Conservation (phyloP, 2,329 filamentous ascomycete genomes). For the Fusarium concolor region DNA sequence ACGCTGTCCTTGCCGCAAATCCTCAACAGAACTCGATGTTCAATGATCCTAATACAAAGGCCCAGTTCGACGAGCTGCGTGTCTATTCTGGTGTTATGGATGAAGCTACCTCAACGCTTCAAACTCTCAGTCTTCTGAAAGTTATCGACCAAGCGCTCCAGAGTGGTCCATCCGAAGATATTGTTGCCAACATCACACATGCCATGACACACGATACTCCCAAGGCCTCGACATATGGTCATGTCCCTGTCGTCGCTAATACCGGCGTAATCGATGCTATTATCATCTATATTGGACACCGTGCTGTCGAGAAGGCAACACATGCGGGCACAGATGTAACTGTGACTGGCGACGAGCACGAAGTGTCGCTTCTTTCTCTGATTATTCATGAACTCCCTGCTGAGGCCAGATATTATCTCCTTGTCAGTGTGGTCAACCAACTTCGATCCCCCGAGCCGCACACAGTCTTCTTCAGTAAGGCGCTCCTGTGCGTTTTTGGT, state of each 20-base stretch:
- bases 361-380: constrained; percentile 79
- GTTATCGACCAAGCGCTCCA: constrained; percentile 70
- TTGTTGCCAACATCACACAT: constrained; percentile 80
- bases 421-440: constrained; percentile 89
- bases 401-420: constrained; percentile 85
- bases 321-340: constrained; percentile 70
- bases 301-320: constrained; percentile 71
- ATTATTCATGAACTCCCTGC: constrained; percentile 79
- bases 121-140: constrained; percentile 65
- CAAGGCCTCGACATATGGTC: constrained; percentile 73
- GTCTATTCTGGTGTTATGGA: constrained; percentile 73
- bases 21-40: constrained; percentile 78
- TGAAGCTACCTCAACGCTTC: constrained; percentile 69
- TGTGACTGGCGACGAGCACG: constrained; percentile 55
- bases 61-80: constrained; percentile 79
- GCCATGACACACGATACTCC: constrained; percentile 72
- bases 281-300: constrained; percentile 82
- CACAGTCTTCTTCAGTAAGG: constrained; percentile 92
- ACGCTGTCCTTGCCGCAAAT: constrained; percentile 86
- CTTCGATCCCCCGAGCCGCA: constrained; percentile 89
- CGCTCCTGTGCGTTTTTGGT: constrained; percentile 86
- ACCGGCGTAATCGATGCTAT: constrained; percentile 80
- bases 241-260: constrained; percentile 76
- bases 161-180: constrained; percentile 74
- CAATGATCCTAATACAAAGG: constrained; percentile 76